Base-by-base conservation (phyloP, 2,329 filamentous ascomycete genomes). In the Penicillium psychrosexuale region DNA sequence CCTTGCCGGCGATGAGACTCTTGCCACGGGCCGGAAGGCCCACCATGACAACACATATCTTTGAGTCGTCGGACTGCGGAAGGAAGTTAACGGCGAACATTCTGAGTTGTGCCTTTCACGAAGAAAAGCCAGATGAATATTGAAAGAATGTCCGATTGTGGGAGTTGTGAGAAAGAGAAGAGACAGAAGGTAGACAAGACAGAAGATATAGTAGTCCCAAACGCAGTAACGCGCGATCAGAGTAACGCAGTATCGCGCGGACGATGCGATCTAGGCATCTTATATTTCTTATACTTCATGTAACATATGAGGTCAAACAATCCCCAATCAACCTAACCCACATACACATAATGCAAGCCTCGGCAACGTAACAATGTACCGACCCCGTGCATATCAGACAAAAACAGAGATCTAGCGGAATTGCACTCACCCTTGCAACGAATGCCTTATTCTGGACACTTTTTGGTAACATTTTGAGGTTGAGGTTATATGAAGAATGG, bases 1-100 rank as follows among this genome's bases (percentile, higher is more conserved):
- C 91, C 84, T 97, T 97, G 70, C 96, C 91, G 64, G 94, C 93
- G 72, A 99, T 97, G 74, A 96, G 85, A 78, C 91, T 96, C 83
- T 99, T 99, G 69, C 94, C 94, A 65, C 94, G 83, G 58, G 94
- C 94, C 52, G 94, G 94, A 71, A 99, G 82, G 63, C 94, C 94
- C 57, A 99, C 94, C 94, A 99, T 97, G 67, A 99, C 91, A 61
- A 99, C 92, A 75, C 93, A 97, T 78, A 99, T 95, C 74, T 90
- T 90, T 58, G 90, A 93, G 75, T 97, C 91, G 80, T 97, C 93
- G 67, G 89, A 90, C 90, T 96, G 88, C 62, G 92, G 83, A 69
- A 87, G 88, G 66, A 84, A 78, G 48, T 56, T 53, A 58, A 47
- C 37, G n/a, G 31, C 22, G 30, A 24, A 22, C 52, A 53, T 63